A percentile compares a stretch with the other conserved stretches of the same genome.
Evolutionary conservation across 2,329 filamentous ascomycete species (phyloP).

Genomic region (Kalaharituber pfeilii): DNA sequence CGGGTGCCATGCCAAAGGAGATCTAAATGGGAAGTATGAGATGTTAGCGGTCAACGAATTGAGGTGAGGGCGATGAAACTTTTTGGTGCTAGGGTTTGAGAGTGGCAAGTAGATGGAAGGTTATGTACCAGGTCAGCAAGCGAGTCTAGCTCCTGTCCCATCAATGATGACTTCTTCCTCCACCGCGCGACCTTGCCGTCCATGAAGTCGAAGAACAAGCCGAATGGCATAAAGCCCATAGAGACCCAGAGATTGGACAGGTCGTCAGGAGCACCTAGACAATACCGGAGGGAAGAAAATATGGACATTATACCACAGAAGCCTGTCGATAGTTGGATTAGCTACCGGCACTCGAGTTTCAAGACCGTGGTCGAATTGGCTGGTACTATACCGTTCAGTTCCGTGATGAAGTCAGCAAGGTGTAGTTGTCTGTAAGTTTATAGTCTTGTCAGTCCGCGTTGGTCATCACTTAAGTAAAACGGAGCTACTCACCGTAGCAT

Average conservation of each 20-base stretch:
- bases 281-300: slow-evolving; percentile 88
- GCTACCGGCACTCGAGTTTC: slow-evolving; percentile 1
- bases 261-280: slow-evolving; percentile 50
- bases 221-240: slow-evolving; percentile 74
- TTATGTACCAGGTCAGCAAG: slow-evolving; percentile 70
- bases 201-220: slow-evolving; percentile 94
- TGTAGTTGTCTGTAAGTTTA: slow-evolving; percentile 38
- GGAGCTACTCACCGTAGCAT: slow-evolving; percentile 29
- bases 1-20: slow-evolving; percentile 84
- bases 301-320: slow-evolving; percentile 89
- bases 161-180: slow-evolving; percentile 90
- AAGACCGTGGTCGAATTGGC: background rate
- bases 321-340: slow-evolving; percentile 32
- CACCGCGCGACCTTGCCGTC: slow-evolving; percentile 92
- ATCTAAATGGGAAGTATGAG: slow-evolving; percentile 40
- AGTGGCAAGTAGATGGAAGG: background rate
- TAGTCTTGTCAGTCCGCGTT: slow-evolving; percentile 3
- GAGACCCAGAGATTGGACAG: slow-evolving; percentile 61
- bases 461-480: background rate
- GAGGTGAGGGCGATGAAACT: slow-evolving; percentile 4
- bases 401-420: slow-evolving; percentile 67
- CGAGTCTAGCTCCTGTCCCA: slow-evolving; percentile 95
- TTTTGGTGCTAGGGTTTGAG: slow-evolving; percentile 2
- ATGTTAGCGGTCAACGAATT: too few relatives aligned
- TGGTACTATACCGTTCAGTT: slow-evolving; percentile 48